phyloP scores from a whole-genome alignment of 2,329 filamentous ascomycete genomes.

The Myriangium duriaei region DNA sequence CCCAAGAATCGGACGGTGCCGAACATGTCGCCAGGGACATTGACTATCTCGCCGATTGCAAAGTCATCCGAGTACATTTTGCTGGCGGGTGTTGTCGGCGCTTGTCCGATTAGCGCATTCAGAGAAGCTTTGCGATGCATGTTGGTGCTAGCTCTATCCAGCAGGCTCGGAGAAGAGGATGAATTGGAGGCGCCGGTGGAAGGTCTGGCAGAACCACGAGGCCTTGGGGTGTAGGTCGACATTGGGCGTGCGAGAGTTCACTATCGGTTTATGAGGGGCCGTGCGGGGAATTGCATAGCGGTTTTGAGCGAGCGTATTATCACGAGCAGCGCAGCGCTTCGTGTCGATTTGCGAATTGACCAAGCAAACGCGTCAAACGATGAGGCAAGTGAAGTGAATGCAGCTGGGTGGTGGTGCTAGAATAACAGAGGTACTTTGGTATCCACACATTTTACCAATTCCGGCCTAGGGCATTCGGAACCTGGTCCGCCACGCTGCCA shows the following conservation, averaged over 20 bases:
- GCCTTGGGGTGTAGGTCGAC: conserved; percentile 32
- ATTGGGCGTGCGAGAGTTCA: conserved; percentile 16
- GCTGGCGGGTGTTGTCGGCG: conserved; percentile 28
- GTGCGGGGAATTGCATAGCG: background rate
- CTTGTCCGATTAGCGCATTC: conserved; percentile 48
- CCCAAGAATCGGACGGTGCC: conserved; percentile 85
- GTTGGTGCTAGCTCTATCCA: conserved; percentile 27
- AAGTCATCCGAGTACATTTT: conserved; percentile 42
- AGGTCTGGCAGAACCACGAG: conserved; percentile 25
- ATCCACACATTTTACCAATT: background rate
- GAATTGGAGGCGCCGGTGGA: conserved; percentile 26
- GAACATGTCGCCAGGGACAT: conserved; percentile 86
- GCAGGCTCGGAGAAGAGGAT: conserved; percentile 31
- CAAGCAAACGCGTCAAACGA: too few relatives aligned
- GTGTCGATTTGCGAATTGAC: background rate
- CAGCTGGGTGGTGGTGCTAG: background rate
- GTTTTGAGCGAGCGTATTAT: background rate
- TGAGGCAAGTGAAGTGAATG: background rate
- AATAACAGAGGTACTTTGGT: background rate
- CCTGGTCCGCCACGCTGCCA: too few relatives aligned
- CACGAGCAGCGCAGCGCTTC: background rate
- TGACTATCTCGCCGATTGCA: conserved; percentile 69
- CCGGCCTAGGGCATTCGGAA: too few relatives aligned
- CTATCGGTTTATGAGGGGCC: background rate
- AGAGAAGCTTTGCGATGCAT: conserved; percentile 59